phyloP scores from a whole-genome alignment of 352 stramenopile genomes.

The Phytopythium boreale region DNA sequence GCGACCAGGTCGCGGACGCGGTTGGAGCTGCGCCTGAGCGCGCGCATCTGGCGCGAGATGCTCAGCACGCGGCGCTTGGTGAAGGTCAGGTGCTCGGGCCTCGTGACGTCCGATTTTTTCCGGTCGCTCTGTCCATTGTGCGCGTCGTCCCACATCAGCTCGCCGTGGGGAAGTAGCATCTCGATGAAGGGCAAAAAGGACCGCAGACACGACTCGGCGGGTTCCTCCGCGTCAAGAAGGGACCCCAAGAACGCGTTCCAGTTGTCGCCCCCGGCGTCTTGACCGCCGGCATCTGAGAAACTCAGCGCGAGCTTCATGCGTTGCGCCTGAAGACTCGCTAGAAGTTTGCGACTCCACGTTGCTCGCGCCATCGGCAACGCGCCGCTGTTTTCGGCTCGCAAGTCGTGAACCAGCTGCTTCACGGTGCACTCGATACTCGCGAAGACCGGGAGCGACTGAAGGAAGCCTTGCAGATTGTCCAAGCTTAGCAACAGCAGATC shows the following conservation, averaged over 20 bases:
- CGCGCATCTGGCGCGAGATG: not conserved
- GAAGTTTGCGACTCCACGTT: conserved; percentile 14
- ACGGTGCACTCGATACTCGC: conserved; percentile 11
- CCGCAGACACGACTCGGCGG: conserved; percentile 15
- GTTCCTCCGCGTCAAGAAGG: conserved; percentile 10
- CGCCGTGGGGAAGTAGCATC: conserved; percentile 17
- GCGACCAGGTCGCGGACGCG: not conserved
- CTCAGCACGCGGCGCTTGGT: not conserved
- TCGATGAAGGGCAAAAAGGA: conserved; percentile 16
- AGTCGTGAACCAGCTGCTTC: conserved; percentile 10
- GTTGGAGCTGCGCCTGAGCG: not conserved
- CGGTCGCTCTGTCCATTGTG: not conserved
- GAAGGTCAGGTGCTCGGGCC: not conserved
- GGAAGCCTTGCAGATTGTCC: conserved; percentile 11
- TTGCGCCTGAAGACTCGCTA: conserved; percentile 12
- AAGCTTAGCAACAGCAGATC: conserved; percentile 48
- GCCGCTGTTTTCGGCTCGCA: conserved; percentile 9
- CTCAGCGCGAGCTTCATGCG: conserved; percentile 11
- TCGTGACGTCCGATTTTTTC: not conserved
- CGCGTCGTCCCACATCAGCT: conserved; percentile 14
- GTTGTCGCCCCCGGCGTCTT: conserved; percentile 2
- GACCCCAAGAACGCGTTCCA: conserved; percentile 13
- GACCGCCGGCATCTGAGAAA: not conserved
- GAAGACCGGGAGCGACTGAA: conserved; percentile 19
- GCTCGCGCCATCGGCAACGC: conserved; percentile 11